Base-by-base conservation (phyloP, 2,329 filamentous ascomycete genomes). In the Trichoderma harzianum region DNA sequence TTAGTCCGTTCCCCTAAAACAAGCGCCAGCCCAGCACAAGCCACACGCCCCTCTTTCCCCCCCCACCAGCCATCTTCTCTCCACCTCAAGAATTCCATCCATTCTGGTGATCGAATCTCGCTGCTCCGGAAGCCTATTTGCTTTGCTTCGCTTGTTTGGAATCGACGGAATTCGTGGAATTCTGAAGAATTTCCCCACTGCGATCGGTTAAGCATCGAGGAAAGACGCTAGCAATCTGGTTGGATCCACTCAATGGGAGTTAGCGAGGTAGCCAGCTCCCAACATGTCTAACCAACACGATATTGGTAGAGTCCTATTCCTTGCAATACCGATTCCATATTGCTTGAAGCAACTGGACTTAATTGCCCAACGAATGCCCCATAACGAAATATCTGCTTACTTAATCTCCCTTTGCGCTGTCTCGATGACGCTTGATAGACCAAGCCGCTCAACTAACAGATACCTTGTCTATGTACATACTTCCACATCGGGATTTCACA, bases 21-120 rank as follows among this genome's bases (percentile, higher is more conserved):
- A 53, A 53, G 47, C 47, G 47, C 47, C 47, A 39, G 12, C 47
- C 65, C 26, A 60, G 39, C 57, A 62, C 39, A 69, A 69, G 65
- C 65, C 65, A 68, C 65, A 39, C 16, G 43, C 63, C 63, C 63
- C 63, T 51, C 26, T 43, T 64, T 51, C 65, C 65, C 65, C 53
- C 65, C 65, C 53, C 65, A 60, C 53, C n/a, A 24, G 11, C 24
- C 10, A 43, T 10, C 12, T 58, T 58, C 51, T 53, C 55, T 62
- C 66, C 66, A 69, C 66, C 36, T 26, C 24, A 3, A 62, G n/a
- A 57, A 69, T 69, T 62, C 66, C 66, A 47, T 28, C 47, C 43
- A 51, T 51, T 21, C 43, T 51, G n/a, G 21, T 43, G 55, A 47
- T 30, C 11, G n/a, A 24, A 11, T 43, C 26, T 65, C 62, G 36